A percentile compares a stretch with the other conserved stretches of the same genome.
These are phyloP conservation scores for Curvularia spicifera DNA, from an alignment of 2,329 filamentous ascomycete genomes.

Conservation along the genomic window DNA sequence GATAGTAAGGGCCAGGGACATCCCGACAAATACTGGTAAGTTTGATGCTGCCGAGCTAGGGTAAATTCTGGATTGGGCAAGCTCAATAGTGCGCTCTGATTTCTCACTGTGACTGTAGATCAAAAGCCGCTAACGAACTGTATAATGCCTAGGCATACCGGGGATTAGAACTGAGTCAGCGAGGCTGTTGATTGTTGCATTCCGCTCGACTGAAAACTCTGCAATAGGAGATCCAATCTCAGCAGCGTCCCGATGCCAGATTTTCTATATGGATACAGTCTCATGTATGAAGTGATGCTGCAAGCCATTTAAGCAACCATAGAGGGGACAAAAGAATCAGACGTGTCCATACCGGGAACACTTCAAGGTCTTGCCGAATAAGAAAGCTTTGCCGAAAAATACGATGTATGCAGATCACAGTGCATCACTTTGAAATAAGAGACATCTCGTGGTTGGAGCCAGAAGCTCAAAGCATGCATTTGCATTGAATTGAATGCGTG, in stretches of 20 bases:
- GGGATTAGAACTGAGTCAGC: not conserved
- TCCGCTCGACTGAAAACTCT: not conserved
- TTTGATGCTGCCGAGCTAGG: not conserved
- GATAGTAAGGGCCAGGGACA: not conserved
- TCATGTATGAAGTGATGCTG: not conserved
- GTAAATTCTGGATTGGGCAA: not conserved
- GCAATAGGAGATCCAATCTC: not conserved
- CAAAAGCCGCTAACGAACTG: not conserved
- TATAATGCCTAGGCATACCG: not conserved
- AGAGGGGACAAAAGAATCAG: not conserved
- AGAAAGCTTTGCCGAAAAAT: not conserved
- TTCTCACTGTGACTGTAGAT: not conserved
- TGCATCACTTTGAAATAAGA: not conserved
- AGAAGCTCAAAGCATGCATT: constrained; percentile 4
- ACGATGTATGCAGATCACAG: no score
- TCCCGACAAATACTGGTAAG: not conserved
- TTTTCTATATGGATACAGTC: not conserved
- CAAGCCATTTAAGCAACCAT: not conserved
- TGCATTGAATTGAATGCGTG: not conserved
- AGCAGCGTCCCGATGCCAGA: not conserved
- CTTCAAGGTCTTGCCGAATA: not conserved
- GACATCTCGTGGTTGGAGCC: not conserved
- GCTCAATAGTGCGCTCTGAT: not conserved
- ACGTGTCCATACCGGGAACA: no score
- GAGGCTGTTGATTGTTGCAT: not conserved